These are phyloP conservation scores for Straminergon stramineum DNA, from an alignment of 225 moss, liverwort and hornwort species.

Conservation along the genomic window DNA sequence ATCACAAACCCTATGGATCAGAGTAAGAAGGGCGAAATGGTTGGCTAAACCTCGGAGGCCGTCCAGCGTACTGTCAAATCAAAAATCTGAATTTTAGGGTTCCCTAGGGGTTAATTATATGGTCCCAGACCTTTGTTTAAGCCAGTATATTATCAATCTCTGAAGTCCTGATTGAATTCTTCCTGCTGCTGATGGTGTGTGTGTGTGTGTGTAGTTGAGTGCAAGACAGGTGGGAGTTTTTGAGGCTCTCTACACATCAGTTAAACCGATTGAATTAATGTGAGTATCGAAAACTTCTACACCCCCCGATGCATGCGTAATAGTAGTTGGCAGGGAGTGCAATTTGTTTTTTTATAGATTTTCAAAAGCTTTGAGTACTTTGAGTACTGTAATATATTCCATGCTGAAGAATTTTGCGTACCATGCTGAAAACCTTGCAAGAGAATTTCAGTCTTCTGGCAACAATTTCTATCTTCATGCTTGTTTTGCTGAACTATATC, in stretches of 20 bases:
- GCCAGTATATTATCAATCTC: not conserved
- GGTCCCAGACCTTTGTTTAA: not conserved
- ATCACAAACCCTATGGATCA: not conserved
- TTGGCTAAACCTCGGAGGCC: not conserved
- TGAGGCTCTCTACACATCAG: slow-evolving; percentile 78
- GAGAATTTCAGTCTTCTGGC: not conserved
- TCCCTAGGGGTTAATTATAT: not conserved
- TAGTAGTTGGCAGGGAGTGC: not conserved
- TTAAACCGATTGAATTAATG: slow-evolving; percentile 92
- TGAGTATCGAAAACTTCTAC: slow-evolving; percentile 21
- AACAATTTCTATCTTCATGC: not conserved
- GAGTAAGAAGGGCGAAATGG: not conserved
- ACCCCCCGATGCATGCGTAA: not conserved
- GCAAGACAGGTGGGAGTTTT: slow-evolving; percentile 92
- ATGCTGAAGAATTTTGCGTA: not conserved
- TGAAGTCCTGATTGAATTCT: not conserved
- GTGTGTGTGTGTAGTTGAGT: slow-evolving; percentile 59
- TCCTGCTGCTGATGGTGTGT: not conserved
- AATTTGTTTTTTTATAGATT: not conserved
- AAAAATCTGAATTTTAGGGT: not conserved
- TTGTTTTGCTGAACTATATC: not conserved
- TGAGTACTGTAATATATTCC: not conserved
- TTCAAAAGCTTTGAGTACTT: not conserved
- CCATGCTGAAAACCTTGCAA: not conserved
- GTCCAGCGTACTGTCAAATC: not conserved